phyloP scores from a whole-genome alignment of 1,284 basidiomycete genomes.

The Tilletia caries region DNA sequence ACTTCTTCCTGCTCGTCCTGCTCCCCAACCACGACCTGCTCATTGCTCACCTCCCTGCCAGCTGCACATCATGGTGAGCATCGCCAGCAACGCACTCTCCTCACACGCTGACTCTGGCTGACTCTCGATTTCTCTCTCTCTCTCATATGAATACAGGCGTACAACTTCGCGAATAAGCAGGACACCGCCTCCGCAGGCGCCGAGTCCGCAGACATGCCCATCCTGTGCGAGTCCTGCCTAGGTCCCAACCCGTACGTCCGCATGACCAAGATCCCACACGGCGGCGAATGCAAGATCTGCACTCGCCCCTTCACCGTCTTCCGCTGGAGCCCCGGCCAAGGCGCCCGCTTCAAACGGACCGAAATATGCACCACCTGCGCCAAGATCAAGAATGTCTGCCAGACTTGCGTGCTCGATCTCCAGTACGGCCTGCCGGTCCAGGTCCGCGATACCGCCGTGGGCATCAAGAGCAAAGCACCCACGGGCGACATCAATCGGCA shows the following conservation, averaged over 20 bases:
- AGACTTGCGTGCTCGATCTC: conserved; percentile 88
- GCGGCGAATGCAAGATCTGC: conserved; percentile 88
- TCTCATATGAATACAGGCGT: conserved; percentile 30
- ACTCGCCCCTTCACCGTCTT: conserved; percentile 88
- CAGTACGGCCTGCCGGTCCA: conserved; percentile 96
- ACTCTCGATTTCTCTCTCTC: neutral
- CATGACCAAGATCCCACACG: conserved; percentile 91
- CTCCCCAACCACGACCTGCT: neutral
- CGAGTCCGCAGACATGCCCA: conserved; percentile 85
- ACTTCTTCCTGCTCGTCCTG: neutral
- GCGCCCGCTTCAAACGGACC: conserved; percentile 92
- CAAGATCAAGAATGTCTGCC: conserved; percentile 98
- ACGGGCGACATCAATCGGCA: conserved; percentile 90
- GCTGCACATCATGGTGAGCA: neutral
- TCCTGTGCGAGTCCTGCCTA: conserved; percentile 61
- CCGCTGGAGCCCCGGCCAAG: conserved; percentile 91
- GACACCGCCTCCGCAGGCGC: conserved; percentile 64
- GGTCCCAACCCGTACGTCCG: conserved; percentile 53
- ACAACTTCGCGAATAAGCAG: conserved; percentile 34
- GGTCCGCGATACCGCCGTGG: conserved; percentile 91
- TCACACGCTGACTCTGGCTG: neutral
- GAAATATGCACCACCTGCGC: conserved; percentile 98
- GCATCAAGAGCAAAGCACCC: conserved; percentile 79
- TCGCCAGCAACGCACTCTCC: neutral
- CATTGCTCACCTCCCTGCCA: neutral